These are phyloP conservation scores for Paramecium sexaurelia DNA, from an alignment of 73 alveolate genomes.

Conservation along the genomic window DNA sequence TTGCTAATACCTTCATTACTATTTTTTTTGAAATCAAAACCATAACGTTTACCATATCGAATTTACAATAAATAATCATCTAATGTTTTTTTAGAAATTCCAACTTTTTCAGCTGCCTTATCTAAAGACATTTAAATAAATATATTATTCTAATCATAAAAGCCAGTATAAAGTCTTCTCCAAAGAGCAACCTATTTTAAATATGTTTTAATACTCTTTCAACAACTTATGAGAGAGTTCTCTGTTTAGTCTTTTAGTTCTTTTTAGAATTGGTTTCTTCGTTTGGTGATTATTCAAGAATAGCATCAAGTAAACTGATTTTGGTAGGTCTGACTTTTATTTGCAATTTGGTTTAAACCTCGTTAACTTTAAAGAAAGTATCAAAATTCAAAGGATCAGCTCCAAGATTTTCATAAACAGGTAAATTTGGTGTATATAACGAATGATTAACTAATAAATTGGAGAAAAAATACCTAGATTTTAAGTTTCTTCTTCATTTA, in stretches of 20 bases:
- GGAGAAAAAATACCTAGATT: neutral
- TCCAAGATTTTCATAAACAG: conserved; percentile 3
- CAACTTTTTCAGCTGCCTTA: conserved; percentile 92
- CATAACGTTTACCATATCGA: conserved; percentile 58
- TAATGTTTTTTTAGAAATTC: conserved; percentile 86
- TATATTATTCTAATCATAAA: conserved; percentile 80
- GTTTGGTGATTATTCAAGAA: neutral
- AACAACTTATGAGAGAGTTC: conserved; percentile 31
- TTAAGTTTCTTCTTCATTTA: neutral
- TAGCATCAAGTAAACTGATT: neutral
- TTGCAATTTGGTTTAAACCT: neutral
- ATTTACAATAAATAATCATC: conserved; percentile 86
- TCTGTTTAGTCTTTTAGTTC: neutral
- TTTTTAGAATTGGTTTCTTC: conserved; percentile 1
- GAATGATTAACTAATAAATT: neutral
- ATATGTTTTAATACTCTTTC: neutral
- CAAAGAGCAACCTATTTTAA: conserved; percentile 86
- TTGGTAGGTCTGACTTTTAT: neutral
- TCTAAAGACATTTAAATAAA: conserved; percentile 80
- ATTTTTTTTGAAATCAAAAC: conserved; percentile 30
- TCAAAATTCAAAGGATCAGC: neutral
- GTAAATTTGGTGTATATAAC: neutral
- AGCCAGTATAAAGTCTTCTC: conserved; percentile 96
- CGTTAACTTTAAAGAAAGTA: neutral
- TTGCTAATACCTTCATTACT: conserved; percentile 37